Evolutionary conservation across 768 basidiomycete genomes (phyloP), one percentile per base, ranked within the genome.

Genomic region (Russula olivacea): DNA sequence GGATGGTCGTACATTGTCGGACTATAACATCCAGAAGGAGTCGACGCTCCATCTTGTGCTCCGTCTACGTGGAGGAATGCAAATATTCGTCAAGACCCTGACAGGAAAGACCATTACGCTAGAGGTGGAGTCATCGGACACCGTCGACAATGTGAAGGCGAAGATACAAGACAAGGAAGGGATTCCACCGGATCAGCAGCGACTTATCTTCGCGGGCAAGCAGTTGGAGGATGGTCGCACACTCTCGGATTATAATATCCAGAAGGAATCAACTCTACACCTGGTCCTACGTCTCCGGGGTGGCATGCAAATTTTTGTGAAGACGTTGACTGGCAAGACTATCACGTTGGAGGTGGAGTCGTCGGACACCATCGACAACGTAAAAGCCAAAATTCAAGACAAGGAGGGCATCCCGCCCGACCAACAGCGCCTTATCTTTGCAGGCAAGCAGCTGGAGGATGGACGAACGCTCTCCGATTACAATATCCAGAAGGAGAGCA

Each of bases 131-230:
- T 91, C 89, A 0, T 89, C 88, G 0, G 91, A 91, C 71, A 91
- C 89, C 45, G 91, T 91, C 68, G 89, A 91, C 72, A 91, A 91
- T 65, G 89, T 92, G 47, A 92, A 91, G 76, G 82, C 88, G 47
- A 94, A 93, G 83, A 94, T 96, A 53, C 92, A 94, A 73, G 92
- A 94, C 73, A 95, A 94, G 79, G 92, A 93, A 70, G 92, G 89
- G 0, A 88, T 88, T 28, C 87, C 86, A 19, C 92, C 92, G 6
- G 93, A 93, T 69, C 91, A 92, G 71, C 91, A 94, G 70, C 88
- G 91, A 50, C 79, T 94, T 9, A 94, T 93, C 74, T 94, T 94
- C 68, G 93, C 93, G 34, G 93, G 92, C 36, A 94, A 95, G 76
- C 93, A 95, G 73, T 77, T 94, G 10, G 92, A 95, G 69, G 93